Evolutionary conservation across 345 rosid genomes (phyloP).

Genomic region (Syzygium aqueum): DNA sequence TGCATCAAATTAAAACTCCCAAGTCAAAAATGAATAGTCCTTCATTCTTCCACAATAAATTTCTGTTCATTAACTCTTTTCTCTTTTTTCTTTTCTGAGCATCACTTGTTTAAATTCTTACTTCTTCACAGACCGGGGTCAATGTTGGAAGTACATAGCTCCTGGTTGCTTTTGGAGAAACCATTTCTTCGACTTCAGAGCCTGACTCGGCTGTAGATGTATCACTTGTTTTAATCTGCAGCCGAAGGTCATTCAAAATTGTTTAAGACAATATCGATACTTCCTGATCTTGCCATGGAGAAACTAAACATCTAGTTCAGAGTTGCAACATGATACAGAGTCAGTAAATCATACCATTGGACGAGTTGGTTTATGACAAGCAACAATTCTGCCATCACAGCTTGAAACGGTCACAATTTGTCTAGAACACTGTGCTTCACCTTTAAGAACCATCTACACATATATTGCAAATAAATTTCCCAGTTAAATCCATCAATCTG

Average conservation of each 20-base stretch:
- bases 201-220: constrained; percentile 83
- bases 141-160: constrained; percentile 43
- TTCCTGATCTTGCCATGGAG: background rate
- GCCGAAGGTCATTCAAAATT: background rate
- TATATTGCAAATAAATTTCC: constrained; percentile 3
- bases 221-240: constrained; percentile 61
- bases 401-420: constrained; percentile 53
- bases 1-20: background rate
- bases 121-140: constrained; percentile 89
- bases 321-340: background rate
- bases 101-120: constrained; percentile 15
- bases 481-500: background rate
- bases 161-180: constrained; percentile 44
- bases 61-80: background rate
- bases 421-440: constrained; percentile 52
- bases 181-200: constrained; percentile 72
- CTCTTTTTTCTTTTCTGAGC: background rate
- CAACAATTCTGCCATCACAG: constrained; percentile 36
- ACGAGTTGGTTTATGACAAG: constrained; percentile 36
- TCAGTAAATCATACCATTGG: constrained; percentile 29
- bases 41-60: background rate
- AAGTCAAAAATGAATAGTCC: background rate
- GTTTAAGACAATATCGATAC: background rate
- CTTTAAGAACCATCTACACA: constrained; percentile 56
- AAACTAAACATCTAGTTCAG: background rate